phyloP scores from a whole-genome alignment of 768 basidiomycete species.

The Hygrocybe coccinea region DNA sequence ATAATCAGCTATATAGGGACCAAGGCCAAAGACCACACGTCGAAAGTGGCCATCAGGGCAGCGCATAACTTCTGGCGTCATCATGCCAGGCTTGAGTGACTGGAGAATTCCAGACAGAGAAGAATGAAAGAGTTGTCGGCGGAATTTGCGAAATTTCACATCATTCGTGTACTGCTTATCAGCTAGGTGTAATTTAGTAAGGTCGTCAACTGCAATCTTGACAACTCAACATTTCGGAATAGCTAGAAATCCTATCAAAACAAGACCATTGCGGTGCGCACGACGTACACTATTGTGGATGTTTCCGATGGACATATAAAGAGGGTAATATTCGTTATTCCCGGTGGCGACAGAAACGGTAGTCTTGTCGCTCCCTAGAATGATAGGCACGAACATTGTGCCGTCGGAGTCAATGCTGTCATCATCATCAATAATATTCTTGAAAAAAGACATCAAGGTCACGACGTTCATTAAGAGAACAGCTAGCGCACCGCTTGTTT shows the following conservation, averaged over 20 bases:
- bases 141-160: conserved; percentile 24
- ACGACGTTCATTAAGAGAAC: too few species aligned
- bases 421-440: conserved; percentile 27
- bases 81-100: conserved; percentile 23
- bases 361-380: conserved; percentile 40
- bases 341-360: conserved; percentile 39
- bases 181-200: background rate
- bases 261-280: conserved; percentile 26
- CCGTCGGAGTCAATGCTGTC: conserved; percentile 21
- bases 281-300: conserved; percentile 27
- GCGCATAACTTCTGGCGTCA: conserved; percentile 14
- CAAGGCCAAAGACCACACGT: conserved; percentile 27
- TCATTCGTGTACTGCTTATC: conserved; percentile 9
- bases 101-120: conserved; percentile 23
- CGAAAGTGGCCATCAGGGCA: conserved; percentile 30
- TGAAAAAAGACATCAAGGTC: background rate
- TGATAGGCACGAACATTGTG: conserved; percentile 27
- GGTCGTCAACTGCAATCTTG: background rate
- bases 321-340: conserved; percentile 35
- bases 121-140: conserved; percentile 27
- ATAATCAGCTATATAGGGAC: conserved; percentile 38
- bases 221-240: conserved; percentile 32
- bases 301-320: conserved; percentile 30
- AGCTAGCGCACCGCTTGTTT: too few species aligned
- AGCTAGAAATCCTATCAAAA: conserved; percentile 29